These are phyloP conservation scores for Naematelia aurantialba DNA, from an alignment of 768 basidiomycete species.

Conservation along the genomic window DNA sequence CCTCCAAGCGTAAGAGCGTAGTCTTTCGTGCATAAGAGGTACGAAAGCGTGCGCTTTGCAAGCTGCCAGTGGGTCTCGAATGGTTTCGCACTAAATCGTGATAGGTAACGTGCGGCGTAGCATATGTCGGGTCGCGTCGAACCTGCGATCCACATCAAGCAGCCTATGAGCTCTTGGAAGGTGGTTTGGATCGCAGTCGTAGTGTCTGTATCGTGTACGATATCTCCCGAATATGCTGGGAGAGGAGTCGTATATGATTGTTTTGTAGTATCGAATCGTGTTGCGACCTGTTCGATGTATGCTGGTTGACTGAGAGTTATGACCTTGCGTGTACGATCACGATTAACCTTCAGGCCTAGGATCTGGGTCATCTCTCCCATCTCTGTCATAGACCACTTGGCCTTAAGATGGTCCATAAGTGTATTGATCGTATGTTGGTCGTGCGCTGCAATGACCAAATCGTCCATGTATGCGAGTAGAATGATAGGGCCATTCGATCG, in stretches of 20 bases:
- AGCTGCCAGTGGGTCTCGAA: slow-evolving; percentile 45
- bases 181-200: slow-evolving; percentile 2
- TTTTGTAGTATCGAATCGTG: slow-evolving; percentile 5
- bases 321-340: slow-evolving; percentile 5
- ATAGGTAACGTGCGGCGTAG: slow-evolving; percentile 18
- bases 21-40: slow-evolving; percentile 46
- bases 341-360: slow-evolving; percentile 11
- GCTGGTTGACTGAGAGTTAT: slow-evolving; percentile 11
- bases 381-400: slow-evolving; percentile 9
- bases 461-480: slow-evolving; percentile 23
- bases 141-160: slow-evolving; percentile 47
- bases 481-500: slow-evolving; percentile 3
- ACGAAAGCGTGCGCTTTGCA: slow-evolving; percentile 2
- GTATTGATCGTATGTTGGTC: neutral
- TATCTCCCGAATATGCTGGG: neutral
- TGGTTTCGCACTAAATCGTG: slow-evolving; percentile 20
- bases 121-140: slow-evolving; percentile 48
- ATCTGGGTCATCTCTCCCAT: slow-evolving; percentile 7
- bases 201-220: neutral
- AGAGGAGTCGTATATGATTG: slow-evolving; percentile 14
- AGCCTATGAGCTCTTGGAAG: slow-evolving; percentile 35
- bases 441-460: slow-evolving; percentile 19
- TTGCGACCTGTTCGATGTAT: slow-evolving; percentile 21
- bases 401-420: neutral
- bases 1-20: slow-evolving; percentile 44